Base-by-base conservation (phyloP, 257 asterid genomes). In the Nicotiana attenuata region DNA sequence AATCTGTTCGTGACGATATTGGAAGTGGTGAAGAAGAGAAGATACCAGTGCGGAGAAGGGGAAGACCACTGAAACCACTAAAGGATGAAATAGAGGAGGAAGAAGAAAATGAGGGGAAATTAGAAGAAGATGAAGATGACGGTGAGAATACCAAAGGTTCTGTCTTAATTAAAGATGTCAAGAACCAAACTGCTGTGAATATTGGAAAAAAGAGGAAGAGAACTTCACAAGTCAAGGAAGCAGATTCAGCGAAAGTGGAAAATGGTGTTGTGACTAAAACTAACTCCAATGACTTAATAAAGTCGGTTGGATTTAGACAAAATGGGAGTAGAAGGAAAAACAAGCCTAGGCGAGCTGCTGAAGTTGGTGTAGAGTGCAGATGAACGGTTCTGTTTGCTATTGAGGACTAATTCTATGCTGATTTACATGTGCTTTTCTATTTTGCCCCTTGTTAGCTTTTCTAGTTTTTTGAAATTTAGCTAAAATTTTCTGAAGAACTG, bases 301-400 rank as follows among this genome's bases (percentile, higher is more conserved):
- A 85, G 83, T 63, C 90, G 5, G 90, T 85, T 84, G 96, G 97
- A 71, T 93, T 79, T 82, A 91, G 98, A 85, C 93, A 85, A 65
- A 87, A 33, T 1, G 92, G 97, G 68, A 93, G 97, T 87, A 79
- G 97, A 81, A 91, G 98, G 90, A 94, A 94, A 89, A 93, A 88
- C 86, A 94, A 92, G 88, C 98, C 98, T 57, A 90, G 97, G 19
- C 87, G 98, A 13, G 98, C 98, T 81, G 97, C 97, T 86, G 98
- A 93, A 86, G 97, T 89, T 87, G 97, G 97, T 4, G 97, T 94
- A 31, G 97, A 92, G 85, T 92, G 97, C 96, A 88, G 80, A 83
- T 92, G 84, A 91, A 24, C 9, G 47, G 41, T 29, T 80, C 26
- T 80, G 65, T 64, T 52, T 64, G 82, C 76, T 79, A 41, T 61